A percentile compares a stretch with the other conserved stretches of the same genome.
phyloP scores from a whole-genome alignment of 495 filamentous ascomycete genomes.

The Hamigera avellanea region DNA sequence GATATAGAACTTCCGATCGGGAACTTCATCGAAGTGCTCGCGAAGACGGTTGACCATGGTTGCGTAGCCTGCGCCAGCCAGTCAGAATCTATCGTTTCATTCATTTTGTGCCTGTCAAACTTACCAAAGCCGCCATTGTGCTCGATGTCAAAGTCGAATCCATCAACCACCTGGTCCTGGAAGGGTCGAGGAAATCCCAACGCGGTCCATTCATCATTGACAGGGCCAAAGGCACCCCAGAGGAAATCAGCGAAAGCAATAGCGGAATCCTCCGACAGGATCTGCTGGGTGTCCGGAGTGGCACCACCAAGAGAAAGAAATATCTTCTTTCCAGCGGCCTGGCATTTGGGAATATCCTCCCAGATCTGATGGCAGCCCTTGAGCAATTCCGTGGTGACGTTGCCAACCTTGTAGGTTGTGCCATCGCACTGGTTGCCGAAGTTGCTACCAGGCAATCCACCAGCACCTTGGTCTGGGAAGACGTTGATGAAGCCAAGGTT shows the following conservation, averaged over 20 bases:
- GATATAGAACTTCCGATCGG: conserved; percentile 44
- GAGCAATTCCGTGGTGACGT: conserved; percentile 22
- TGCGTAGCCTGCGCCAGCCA: conserved; percentile 18
- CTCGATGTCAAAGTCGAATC: conserved; percentile 64
- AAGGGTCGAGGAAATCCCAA: conserved; percentile 50
- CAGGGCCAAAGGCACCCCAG: conserved; percentile 54
- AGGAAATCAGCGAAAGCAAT: conserved; percentile 45
- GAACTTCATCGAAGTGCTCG: conserved; percentile 29
- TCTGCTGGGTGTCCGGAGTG: conserved; percentile 24
- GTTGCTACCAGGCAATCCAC: conserved; percentile 47
- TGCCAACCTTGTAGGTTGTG: conserved; percentile 29
- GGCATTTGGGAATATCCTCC: conserved; percentile 53
- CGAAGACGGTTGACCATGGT: conserved; percentile 42
- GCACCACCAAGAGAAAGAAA: conserved; percentile 55
- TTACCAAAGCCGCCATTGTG: conserved; percentile 31
- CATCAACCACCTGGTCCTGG: conserved; percentile 48
- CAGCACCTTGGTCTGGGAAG: conserved; percentile 45
- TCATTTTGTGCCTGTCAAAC: conserved; percentile 9
- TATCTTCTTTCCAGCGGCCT: conserved; percentile 52
- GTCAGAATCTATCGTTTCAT: conserved; percentile 6
- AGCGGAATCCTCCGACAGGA: conserved; percentile 20
- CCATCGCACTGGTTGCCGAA: conserved; percentile 55
- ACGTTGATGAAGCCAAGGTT: conserved; percentile 52
- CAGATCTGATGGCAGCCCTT: conserved; percentile 39
- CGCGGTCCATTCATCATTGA: conserved; percentile 20